Base-by-base conservation (phyloP, 2,329 filamentous ascomycete species). In the Septoria linicola region DNA sequence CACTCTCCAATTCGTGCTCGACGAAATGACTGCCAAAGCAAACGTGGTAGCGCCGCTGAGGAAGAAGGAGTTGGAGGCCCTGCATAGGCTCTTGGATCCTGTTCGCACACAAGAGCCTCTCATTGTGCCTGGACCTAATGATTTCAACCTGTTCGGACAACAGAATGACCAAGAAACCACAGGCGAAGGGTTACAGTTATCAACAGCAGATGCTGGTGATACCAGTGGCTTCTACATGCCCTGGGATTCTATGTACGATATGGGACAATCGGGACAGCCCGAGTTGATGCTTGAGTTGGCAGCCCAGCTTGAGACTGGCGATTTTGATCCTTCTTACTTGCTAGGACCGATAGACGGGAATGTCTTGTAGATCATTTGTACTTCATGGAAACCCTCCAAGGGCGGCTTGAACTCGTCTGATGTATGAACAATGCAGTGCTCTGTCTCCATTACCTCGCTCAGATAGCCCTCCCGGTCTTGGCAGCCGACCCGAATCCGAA, bases 21-120 rank as follows among this genome's bases (percentile, higher is more conserved):
- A 60, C 14, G 57, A 60, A 41, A 60, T 62, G 59, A 43, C 53
- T 20, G 41, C 49, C 2, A 49, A 58, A 17, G 51, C 54, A 8
- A 62, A 62, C 34, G 51, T 55, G 14, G 50, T 62, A 8, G 59
- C 59, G 8, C 51, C 47, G 2, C 44, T 60, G 23, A 46, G 55
- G 14, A 59, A 57, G 48, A 40, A 46, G 35, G 59, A 62, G 34
- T 31, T 62, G 8, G 39, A 56, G 20, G 49, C 51, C 3, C 41
- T 62, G 10, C 55, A 62, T 31, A 43, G 50, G n/a, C 30, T 51
- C 2, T 35, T 49, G 1, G 46, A 53, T 39, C 43, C 44, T 13
- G 34, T 47, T 6, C 16, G 44, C 3, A 40, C 44, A 7, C 44
- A 47, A n/a, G 44, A 47, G 16, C 44, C 44, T 7, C 17, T 47